Evolutionary conservation across 306 rosid genomes (phyloP), one percentile per base, ranked within the genome.

Genomic region (Acacia melanoxylon): DNA sequence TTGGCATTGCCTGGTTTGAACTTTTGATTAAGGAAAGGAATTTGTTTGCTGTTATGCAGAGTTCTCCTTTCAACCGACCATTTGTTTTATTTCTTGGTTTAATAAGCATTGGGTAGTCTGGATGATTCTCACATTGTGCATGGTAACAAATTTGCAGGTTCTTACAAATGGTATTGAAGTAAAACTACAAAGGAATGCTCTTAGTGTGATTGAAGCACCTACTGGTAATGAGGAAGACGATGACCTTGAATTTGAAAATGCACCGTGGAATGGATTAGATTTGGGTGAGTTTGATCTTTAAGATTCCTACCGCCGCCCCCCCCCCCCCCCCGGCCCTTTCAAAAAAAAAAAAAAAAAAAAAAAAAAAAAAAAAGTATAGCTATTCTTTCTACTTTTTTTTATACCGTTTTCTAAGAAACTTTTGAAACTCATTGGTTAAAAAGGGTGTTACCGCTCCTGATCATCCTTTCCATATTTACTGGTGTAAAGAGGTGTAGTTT

Each of bases 91-190:
- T 33, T 19, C 40, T 6, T 45, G 19, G 45, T 62, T 80, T 46
- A 78, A 37, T 27, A 52, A 49, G 45, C 75, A 16, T 41, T 20
- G 66, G 15, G 27, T 12, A 3, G 70, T 27, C 56, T 17, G 33
- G 80, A 81, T 45, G 72, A 52, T 80, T 81, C 66, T 67, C 8
- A 73, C 29, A 72, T 59, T 70, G 63, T 69, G 11, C 16, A 37
- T 62, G 40, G 48, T 24, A 24, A 35, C 72, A 72, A 73, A 80
- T 68, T n/a, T 82, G 76, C 91, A 94, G 98, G 97, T 94, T 85
- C 97, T 94, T 61, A 91, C 98, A 20, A 94, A 94, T 82, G 98
- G 98, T 46, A 92, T 94, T 81, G 98, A 94, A 85, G 98, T 94
- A 82, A 94, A 94, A 85, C 92, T 94, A 44, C 98, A 94, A 78